phyloP scores from a whole-genome alignment of 805 yeast species.

The Pichia sporocuriosa region DNA sequence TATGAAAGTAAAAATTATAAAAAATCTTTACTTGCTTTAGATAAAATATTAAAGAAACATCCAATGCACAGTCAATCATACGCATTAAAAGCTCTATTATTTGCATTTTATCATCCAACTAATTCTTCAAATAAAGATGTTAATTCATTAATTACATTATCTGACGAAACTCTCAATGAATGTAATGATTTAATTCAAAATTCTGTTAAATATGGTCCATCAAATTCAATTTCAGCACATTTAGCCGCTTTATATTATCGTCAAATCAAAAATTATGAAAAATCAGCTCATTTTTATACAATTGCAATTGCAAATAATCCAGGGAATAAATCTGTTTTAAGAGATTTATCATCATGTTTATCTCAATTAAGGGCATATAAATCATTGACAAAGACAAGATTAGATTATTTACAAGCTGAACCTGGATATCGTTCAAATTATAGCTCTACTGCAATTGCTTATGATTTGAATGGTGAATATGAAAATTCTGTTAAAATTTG shows the following conservation, averaged over 20 bases:
- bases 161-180: conserved; percentile 45
- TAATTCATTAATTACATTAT: conserved; percentile 38
- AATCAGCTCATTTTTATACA: conserved; percentile 73
- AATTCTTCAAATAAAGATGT: conserved; percentile 9
- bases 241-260: conserved; percentile 81
- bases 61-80: conserved; percentile 72
- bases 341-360: conserved; percentile 77
- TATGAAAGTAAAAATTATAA: conserved; percentile 85
- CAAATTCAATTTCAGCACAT: conserved; percentile 72
- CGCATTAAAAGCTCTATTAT: conserved; percentile 74
- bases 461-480: conserved; percentile 64
- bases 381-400: conserved; percentile 56
- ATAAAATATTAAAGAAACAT: conserved; percentile 67
- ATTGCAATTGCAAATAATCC: conserved; percentile 74
- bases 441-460: conserved; percentile 84
- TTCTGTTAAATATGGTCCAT: conserved; percentile 53
- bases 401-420: conserved; percentile 58
- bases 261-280: conserved; percentile 57
- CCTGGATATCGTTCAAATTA: conserved; percentile 86
- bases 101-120: conserved; percentile 10
- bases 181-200: conserved; percentile 54
- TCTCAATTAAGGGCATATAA: conserved; percentile 72
- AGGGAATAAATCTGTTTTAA: conserved; percentile 66
- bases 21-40: conserved; percentile 73
- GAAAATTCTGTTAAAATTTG: conserved; percentile 66